Base-by-base conservation (phyloP, 257 asterid genomes). In the Forsythia suspensa region DNA sequence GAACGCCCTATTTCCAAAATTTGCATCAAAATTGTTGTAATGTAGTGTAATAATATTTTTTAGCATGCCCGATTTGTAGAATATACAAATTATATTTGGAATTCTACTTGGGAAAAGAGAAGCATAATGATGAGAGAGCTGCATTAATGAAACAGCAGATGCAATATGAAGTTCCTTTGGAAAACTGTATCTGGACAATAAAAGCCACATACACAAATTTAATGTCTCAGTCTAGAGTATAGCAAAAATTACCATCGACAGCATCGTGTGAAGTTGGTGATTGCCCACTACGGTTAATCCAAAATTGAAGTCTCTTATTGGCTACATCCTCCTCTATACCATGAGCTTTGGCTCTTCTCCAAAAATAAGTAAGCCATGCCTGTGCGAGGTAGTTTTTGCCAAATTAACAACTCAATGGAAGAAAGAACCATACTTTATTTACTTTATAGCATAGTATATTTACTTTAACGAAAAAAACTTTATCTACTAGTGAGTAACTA, bases 321-420 rank as follows among this genome's bases (percentile, higher is more conserved):
- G 99, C 97, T 81, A 80, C 83, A 74, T 93, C 92, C 84, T 86
- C 97, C 86, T 95, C 94, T 77, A 95, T 88, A 52, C 96, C 96
- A 80, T 91, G 90, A 84, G 85, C 88, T 87, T 90, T 91, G 55
- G 97, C 97, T 87, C 97, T 91, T 89, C 91, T 92, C 99, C 99
- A 95, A 69, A 87, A 95, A 82, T 88, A 95, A 11, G 98, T 89
- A 43, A 95, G 95, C 99, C 99, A 95, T 79, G 99, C 99, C 99
- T 95, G 81, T 71, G 77, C 42, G n/a, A 37, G 65, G 43, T 13
- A 18, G 44, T 73, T 73, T 59, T 77, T 63, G 24, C 70, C 10
- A 11, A 63, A 21, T 29, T 24, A 63, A 21, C 18, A 63, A 29
- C 70, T 63, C 39, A 29, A 21, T 3, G 18, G 38, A 24, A 63